These are phyloP conservation scores for Benincasa hispida DNA, from an alignment of 306 rosid genomes.

Conservation along the genomic window DNA sequence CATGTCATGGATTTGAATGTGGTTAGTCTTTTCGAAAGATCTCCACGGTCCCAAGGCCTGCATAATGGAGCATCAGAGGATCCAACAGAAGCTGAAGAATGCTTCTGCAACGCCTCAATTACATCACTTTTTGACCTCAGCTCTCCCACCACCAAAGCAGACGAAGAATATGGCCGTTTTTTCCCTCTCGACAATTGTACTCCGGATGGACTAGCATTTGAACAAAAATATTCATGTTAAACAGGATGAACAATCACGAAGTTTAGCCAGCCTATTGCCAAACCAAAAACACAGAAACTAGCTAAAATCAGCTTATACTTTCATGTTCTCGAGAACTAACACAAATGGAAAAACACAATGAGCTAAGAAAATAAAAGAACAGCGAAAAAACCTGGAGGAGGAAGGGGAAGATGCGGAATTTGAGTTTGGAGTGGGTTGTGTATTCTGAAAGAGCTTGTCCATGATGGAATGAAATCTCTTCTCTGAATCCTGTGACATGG, in stretches of 20 bases:
- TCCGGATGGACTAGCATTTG: slow-evolving; percentile 30
- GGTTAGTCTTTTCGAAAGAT: slow-evolving; percentile 59
- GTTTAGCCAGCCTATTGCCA: not conserved
- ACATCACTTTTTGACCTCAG: slow-evolving; percentile 28
- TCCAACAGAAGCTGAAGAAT: slow-evolving; percentile 20
- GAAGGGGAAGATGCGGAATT: slow-evolving; percentile 9
- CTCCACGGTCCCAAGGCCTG: slow-evolving; percentile 92
- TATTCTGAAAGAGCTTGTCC: slow-evolving; percentile 69
- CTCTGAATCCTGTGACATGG: slow-evolving; percentile 70
- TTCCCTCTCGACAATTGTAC: slow-evolving; percentile 32
- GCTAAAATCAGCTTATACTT: not conserved
- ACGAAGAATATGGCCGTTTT: slow-evolving; percentile 46
- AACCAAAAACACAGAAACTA: not conserved
- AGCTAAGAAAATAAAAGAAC: not conserved
- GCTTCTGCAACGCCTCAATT: slow-evolving; percentile 19
- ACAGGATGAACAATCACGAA: not conserved
- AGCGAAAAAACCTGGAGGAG: slow-evolving; percentile 35
- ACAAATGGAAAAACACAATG: not conserved
- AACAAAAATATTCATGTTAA: slow-evolving; percentile 2
- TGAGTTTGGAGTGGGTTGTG: slow-evolving; percentile 27
- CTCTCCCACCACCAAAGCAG: slow-evolving; percentile 34
- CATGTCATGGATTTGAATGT: slow-evolving; percentile 93
- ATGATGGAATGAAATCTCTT: slow-evolving; percentile 62
- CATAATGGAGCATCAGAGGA: slow-evolving; percentile 31
- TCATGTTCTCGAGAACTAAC: not conserved